Conservation (phyloP, 1,139 yeast genomes). For the Suhomyces bolitotheri region DNA sequence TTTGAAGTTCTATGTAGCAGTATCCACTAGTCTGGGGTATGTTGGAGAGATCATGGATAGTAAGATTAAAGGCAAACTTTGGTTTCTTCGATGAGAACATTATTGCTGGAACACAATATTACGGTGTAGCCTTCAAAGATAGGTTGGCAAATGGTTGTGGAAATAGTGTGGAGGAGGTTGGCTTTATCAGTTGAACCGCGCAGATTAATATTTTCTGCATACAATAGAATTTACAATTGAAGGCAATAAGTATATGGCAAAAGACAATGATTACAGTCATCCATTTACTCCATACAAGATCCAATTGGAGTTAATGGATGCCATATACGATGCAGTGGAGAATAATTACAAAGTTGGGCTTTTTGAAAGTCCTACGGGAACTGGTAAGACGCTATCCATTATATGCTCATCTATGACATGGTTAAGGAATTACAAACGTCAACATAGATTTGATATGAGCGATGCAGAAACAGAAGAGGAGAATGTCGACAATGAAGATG, state of each 20-base stretch:
- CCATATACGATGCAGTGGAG: constrained; percentile 64
- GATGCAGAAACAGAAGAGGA: constrained; percentile 24
- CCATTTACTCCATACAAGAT: constrained; percentile 83
- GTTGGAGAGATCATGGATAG: constrained; percentile 70
- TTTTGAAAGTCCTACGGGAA: constrained; percentile 94
- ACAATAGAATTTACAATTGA: neutral
- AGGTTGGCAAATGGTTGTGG: too few species aligned
- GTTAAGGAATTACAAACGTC: constrained; percentile 63
- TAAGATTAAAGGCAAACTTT: constrained; percentile 57
- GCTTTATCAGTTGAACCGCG: too few species aligned
- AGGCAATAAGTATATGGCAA: constrained; percentile 3
- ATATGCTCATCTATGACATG: constrained; percentile 87
- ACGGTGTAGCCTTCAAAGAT: too few species aligned
- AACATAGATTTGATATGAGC: constrained; percentile 33
- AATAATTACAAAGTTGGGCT: constrained; percentile 68
- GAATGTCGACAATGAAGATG: neutral
- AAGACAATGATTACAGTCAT: constrained; percentile 51
- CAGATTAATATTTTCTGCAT: constrained; percentile 5
- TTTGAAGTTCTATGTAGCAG: constrained; percentile 56
- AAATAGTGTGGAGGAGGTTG: constrained; percentile 1
- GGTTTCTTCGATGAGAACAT: constrained; percentile 28
- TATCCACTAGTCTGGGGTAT: constrained; percentile 78
- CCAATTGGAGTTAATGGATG: constrained; percentile 74
- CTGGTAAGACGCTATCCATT: constrained; percentile 86
- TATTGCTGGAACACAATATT: neutral